A percentile compares a stretch with the other conserved stretches of the same genome.
These are phyloP conservation scores for Lagerstroemia speciosa DNA, from an alignment of 345 rosid species.

Conservation along the genomic window DNA sequence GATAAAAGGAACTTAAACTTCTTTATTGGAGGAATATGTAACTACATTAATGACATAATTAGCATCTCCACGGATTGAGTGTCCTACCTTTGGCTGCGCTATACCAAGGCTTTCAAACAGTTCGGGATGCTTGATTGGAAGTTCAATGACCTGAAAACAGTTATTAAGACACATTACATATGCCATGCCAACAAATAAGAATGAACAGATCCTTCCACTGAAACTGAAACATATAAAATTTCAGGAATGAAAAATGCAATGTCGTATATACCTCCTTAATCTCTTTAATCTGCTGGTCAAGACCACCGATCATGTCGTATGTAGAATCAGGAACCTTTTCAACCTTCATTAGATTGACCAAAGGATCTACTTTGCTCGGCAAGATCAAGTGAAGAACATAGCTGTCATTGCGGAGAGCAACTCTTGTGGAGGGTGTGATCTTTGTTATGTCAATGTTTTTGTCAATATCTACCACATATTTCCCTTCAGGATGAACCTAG, in stretches of 20 bases:
- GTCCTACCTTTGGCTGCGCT: slow-evolving; percentile 89
- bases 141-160: slow-evolving; percentile 82
- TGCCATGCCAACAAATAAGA: background rate
- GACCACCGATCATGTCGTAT: slow-evolving; percentile 99
- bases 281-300: slow-evolving; percentile 96
- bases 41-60: background rate
- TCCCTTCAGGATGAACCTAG: slow-evolving; percentile 98
- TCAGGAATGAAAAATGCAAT: background rate
- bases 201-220: background rate
- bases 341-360: slow-evolving; percentile 97
- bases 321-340: slow-evolving; percentile 99
- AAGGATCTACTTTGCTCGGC: slow-evolving; percentile 92
- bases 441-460: slow-evolving; percentile 86
- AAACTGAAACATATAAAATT: too few relatives aligned
- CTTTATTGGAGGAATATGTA: too few relatives aligned
- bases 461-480: slow-evolving; percentile 90
- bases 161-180: background rate
- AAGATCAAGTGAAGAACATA: slow-evolving; percentile 81
- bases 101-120: slow-evolving; percentile 95
- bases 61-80: background rate
- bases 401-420: slow-evolving; percentile 93
- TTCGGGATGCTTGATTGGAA: slow-evolving; percentile 96
- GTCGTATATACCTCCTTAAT: slow-evolving; percentile 81
- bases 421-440: slow-evolving; percentile 83
- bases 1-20: background rate